A percentile compares a stretch with the other conserved stretches of the same genome.
phyloP scores from a whole-genome alignment of 768 basidiomycete genomes.

The Pilatotrama ljubarskyi region DNA sequence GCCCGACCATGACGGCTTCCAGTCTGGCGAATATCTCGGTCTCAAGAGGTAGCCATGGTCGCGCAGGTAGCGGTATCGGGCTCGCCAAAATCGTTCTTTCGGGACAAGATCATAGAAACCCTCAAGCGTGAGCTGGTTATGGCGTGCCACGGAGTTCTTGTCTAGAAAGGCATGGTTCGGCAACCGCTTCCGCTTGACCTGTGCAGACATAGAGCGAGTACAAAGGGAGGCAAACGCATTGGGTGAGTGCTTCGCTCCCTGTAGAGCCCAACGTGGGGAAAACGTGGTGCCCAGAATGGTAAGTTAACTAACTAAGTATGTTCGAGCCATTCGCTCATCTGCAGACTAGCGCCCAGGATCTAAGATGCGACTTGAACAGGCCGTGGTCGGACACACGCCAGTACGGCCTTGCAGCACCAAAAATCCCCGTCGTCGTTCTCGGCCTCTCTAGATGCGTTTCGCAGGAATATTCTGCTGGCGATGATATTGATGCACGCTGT shows the following conservation, averaged over 20 bases:
- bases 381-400: no score
- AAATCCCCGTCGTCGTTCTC: background rate
- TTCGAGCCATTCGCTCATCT: background rate
- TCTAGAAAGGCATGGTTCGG: slow-evolving; percentile 1
- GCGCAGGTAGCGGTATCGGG: slow-evolving; percentile 13
- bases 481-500: no score
- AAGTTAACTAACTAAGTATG: no score
- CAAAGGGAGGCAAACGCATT: no score
- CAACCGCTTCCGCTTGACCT: slow-evolving; percentile 11
- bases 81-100: slow-evolving; percentile 14
- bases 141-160: background rate
- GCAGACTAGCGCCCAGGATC: no score
- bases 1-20: slow-evolving; percentile 21
- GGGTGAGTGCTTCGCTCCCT: no score
- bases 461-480: no score
- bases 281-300: background rate
- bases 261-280: background rate
- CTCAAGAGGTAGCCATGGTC: slow-evolving; percentile 25
- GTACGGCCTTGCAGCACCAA: background rate
- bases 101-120: slow-evolving; percentile 12
- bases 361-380: no score
- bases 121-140: background rate
- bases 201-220: background rate
- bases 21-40: slow-evolving; percentile 17
- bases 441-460: no score